A percentile compares a stretch with the other conserved stretches of the same genome.
These are phyloP conservation scores for Penicillium maclennaniae DNA, from an alignment of 495 filamentous ascomycete species.

Conservation along the genomic window DNA sequence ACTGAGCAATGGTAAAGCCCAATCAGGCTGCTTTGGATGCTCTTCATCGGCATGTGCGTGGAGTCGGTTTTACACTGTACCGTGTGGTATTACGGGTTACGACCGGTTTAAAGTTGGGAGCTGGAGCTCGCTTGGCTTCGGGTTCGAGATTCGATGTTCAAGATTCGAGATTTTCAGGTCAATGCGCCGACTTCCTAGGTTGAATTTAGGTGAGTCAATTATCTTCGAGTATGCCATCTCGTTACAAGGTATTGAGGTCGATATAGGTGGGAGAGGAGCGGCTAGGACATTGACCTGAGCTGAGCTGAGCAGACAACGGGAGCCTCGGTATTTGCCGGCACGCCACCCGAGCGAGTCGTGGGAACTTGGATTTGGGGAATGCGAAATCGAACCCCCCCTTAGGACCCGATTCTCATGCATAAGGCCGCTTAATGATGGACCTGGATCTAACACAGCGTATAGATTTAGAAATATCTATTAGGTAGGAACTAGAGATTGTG, in stretches of 20 bases:
- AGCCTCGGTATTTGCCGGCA: background rate
- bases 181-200: no score
- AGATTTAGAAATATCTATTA: background rate
- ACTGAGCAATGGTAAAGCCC: constrained; percentile 1
- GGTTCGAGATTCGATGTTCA: background rate
- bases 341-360: no score
- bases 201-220: no score
- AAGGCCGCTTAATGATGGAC: background rate
- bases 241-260: no score
- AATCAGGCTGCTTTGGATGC: constrained; percentile 29
- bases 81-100: constrained; percentile 1
- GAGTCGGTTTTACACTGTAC: constrained; percentile 19
- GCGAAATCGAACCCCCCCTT: background rate
- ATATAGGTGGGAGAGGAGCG: no score
- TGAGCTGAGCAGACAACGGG: background rate
- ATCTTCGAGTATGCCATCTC: no score
- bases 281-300: no score
- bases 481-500: background rate
- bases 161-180: background rate
- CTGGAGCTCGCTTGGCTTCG: constrained; percentile 1
- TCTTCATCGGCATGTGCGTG: constrained; percentile 26
- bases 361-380: background rate
- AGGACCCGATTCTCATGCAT: no score
- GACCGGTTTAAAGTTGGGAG: constrained; percentile 13
- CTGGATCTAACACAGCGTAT: background rate